phyloP scores from a whole-genome alignment of 805 yeast species.

The Grigorovia transvaalensis region DNA sequence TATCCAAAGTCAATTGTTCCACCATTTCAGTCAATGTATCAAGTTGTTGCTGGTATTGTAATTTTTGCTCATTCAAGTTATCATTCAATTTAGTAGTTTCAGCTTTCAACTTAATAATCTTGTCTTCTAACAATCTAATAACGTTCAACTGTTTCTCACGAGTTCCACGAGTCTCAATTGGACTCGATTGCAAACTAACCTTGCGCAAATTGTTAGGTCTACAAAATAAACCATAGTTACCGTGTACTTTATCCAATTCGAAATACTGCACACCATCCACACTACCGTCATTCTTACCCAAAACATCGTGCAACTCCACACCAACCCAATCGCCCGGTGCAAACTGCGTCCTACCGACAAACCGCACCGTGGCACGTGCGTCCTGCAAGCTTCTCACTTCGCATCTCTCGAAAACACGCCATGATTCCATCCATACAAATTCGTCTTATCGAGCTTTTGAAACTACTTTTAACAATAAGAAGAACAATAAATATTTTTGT shows the following conservation, averaged over 20 bases:
- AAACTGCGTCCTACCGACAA: slow-evolving; percentile 44
- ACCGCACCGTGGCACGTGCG: slow-evolving; percentile 30
- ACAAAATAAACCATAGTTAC: slow-evolving; percentile 4
- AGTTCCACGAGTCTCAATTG: background rate
- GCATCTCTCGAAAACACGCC: slow-evolving; percentile 26
- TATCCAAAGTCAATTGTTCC: slow-evolving; percentile 16
- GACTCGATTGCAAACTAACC: background rate
- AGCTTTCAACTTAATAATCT: background rate
- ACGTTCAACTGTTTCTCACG: background rate
- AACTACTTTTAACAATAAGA: too few species aligned
- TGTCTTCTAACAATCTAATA: background rate
- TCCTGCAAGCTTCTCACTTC: slow-evolving; percentile 35
- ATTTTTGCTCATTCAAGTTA: background rate
- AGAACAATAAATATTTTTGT: too few species aligned
- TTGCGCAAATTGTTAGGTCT: slow-evolving; percentile 2
- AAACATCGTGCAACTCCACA: slow-evolving; percentile 61
- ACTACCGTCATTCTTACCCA: slow-evolving; percentile 75
- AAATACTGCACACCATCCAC: slow-evolving; percentile 54
- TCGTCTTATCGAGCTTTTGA: background rate
- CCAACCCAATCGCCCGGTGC: slow-evolving; percentile 73
- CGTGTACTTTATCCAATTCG: slow-evolving; percentile 26
- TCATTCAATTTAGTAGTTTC: background rate
- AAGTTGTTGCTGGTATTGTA: background rate
- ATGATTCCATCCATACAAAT: background rate
- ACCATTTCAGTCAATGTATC: background rate